These are phyloP conservation scores for Persicaria tinctoria DNA, from an alignment of 148 eudicot species.

Conservation along the genomic window DNA sequence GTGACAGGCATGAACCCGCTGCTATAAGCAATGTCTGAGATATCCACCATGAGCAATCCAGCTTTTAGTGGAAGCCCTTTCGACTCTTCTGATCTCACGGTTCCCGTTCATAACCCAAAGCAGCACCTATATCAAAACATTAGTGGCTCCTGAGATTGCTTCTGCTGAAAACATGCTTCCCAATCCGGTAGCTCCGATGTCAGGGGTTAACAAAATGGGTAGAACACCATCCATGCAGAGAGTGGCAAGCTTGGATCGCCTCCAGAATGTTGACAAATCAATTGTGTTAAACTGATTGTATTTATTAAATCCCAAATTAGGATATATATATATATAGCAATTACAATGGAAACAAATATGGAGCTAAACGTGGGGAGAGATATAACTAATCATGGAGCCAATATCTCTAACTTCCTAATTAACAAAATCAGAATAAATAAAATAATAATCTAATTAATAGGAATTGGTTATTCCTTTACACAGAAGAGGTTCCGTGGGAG, in stretches of 20 bases:
- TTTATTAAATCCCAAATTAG: too few relatives aligned
- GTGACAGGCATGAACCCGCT: constrained; percentile 79
- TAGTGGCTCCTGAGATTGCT: background rate
- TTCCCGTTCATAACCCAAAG: constrained; percentile 44
- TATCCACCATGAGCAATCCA: constrained; percentile 57
- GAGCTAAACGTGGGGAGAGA: too few relatives aligned
- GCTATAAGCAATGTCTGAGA: constrained; percentile 80
- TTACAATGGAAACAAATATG: too few relatives aligned
- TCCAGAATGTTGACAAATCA: too few relatives aligned
- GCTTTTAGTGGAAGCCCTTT: constrained; percentile 55
- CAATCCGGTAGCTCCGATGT: constrained; percentile 22
- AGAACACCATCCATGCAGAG: constrained; percentile 80
- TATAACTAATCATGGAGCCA: too few relatives aligned
- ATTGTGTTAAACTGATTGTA: too few relatives aligned
- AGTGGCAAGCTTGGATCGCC: constrained; percentile 71
- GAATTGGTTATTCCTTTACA: too few relatives aligned
- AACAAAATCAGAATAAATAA: too few relatives aligned
- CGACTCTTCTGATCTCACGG: constrained; percentile 57
- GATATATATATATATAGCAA: too few relatives aligned
- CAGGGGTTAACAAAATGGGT: constrained; percentile 28
- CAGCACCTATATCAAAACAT: constrained; percentile 47
- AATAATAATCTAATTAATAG: too few relatives aligned
- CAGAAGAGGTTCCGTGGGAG: constrained; percentile 14
- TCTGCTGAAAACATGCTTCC: constrained; percentile 32
- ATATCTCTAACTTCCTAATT: too few relatives aligned